Evolutionary conservation across 2,329 filamentous ascomycete genomes (phyloP).

Genomic region (Colletotrichum sp.): DNA sequence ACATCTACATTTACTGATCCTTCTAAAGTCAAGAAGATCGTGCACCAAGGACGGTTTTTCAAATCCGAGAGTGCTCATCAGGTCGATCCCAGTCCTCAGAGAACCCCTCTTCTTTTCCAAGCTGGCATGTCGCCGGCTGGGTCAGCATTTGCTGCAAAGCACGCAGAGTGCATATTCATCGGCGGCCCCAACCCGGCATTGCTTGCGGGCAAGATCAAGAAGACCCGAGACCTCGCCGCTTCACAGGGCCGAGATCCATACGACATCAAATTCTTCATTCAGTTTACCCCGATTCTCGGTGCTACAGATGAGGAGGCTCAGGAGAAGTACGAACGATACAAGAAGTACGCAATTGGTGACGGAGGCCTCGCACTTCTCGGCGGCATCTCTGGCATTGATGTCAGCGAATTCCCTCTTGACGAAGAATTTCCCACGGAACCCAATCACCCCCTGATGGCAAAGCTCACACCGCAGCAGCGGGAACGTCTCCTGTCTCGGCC

Average conservation of each 20-base stretch:
- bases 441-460: conserved; percentile 3
- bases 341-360: conserved; percentile 19
- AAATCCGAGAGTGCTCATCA: not conserved
- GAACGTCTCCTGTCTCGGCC: conserved; percentile 3
- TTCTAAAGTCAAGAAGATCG: conserved; percentile 11
- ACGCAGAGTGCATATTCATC: conserved; percentile 27
- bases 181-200: conserved; percentile 22
- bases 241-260: not conserved
- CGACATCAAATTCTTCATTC: not conserved
- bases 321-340: conserved; percentile 23
- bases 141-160: conserved; percentile 24
- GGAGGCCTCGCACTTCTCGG: conserved; percentile 29
- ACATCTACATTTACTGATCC: not conserved
- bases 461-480: not conserved
- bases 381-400: conserved; percentile 29
- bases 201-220: not conserved
- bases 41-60: conserved; percentile 7
- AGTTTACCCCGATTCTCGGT: conserved; percentile 24
- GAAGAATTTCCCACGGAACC: conserved; percentile 21
- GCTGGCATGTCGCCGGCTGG: conserved; percentile 26
- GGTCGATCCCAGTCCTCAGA: not conserved
- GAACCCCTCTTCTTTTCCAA: conserved; percentile 27
- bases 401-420: conserved; percentile 26
- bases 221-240: not conserved
- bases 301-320: conserved; percentile 24